Conservation (phyloP, 306 rosid species). For the Geum urbanum region DNA sequence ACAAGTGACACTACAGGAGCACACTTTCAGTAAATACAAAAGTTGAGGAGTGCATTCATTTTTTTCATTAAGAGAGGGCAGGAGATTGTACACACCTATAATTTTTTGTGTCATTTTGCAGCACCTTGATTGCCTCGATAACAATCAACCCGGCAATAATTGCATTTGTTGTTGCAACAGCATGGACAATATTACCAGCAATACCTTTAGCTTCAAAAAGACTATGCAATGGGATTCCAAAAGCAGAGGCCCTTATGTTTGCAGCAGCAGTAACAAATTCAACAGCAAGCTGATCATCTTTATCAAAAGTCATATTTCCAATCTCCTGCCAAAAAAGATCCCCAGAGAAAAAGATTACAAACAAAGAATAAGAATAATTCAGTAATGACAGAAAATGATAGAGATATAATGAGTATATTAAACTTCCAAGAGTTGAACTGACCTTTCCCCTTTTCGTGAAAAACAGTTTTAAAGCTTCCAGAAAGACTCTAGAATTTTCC, state of each 20-base stretch:
- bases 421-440: conserved; percentile 22
- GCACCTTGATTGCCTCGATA: conserved; percentile 94
- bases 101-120: conserved; percentile 55
- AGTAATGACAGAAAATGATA: conserved; percentile 5
- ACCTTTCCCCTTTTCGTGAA: conserved; percentile 81
- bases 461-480: conserved; percentile 74
- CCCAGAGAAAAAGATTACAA: too few relatives aligned
- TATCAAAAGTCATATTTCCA: conserved; percentile 87
- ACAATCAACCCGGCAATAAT: conserved; percentile 96
- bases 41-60: too few relatives aligned
- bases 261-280: conserved; percentile 98
- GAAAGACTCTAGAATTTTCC: conserved; percentile 76
- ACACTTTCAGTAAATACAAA: too few relatives aligned
- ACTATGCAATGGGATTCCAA: conserved; percentile 87
- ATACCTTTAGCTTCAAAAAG: conserved; percentile 99
- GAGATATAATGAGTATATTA: conserved; percentile 21
- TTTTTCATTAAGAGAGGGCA: not conserved
- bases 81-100: conserved; percentile 57
- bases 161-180: conserved; percentile 98
- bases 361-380: not conserved
- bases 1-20: too few relatives aligned
- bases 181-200: conserved; percentile 99
- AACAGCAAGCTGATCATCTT: conserved; percentile 97
- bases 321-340: conserved; percentile 59
- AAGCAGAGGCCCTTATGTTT: conserved; percentile 86